A percentile compares a stretch with the other conserved stretches of the same genome.
Evolutionary conservation across 2,329 filamentous ascomycete species (phyloP).

Genomic region (Tolypocladium amazonense): DNA sequence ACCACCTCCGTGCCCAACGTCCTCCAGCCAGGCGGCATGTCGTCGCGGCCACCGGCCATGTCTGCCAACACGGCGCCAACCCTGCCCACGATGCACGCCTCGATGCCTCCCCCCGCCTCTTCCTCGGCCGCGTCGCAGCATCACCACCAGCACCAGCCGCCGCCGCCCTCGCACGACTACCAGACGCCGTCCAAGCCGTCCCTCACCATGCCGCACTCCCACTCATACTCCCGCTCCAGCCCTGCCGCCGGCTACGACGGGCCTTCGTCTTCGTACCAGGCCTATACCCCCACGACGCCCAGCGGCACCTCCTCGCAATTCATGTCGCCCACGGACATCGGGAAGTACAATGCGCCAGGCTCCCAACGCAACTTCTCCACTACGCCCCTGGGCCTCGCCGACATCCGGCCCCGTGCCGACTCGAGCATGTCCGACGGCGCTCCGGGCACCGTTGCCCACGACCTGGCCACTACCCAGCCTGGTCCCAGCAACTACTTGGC

Average conservation of each 20-base stretch:
- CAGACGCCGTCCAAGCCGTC: slow-evolving; percentile 54
- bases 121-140: slow-evolving; percentile 9
- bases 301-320: slow-evolving; percentile 53
- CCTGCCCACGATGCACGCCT: slow-evolving; percentile 34
- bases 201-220: slow-evolving; percentile 56
- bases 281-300: slow-evolving; percentile 55
- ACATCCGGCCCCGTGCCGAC: slow-evolving; percentile 81
- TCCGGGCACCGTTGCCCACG: slow-evolving; percentile 52
- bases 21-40: slow-evolving; percentile 44
- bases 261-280: slow-evolving; percentile 39
- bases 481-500: slow-evolving; percentile 87
- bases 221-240: slow-evolving; percentile 77
- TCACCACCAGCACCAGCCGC: slow-evolving; percentile 14
- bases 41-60: slow-evolving; percentile 21
- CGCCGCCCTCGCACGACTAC: slow-evolving; percentile 42
- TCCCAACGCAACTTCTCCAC: slow-evolving; percentile 60
- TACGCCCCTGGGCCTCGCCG: slow-evolving; percentile 81
- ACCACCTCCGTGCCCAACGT: slow-evolving; percentile 43
- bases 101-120: slow-evolving; percentile 21
- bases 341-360: slow-evolving; percentile 45
- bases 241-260: slow-evolving; percentile 53
- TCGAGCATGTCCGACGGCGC: slow-evolving; percentile 66
- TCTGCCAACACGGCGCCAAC: slow-evolving; percentile 33
- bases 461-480: slow-evolving; percentile 52
- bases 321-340: slow-evolving; percentile 41